Evolutionary conservation across 371 early-diverging fungal species (phyloP), one percentile per base, ranked within the genome.

Genomic region (Apophysomyces sp.): DNA sequence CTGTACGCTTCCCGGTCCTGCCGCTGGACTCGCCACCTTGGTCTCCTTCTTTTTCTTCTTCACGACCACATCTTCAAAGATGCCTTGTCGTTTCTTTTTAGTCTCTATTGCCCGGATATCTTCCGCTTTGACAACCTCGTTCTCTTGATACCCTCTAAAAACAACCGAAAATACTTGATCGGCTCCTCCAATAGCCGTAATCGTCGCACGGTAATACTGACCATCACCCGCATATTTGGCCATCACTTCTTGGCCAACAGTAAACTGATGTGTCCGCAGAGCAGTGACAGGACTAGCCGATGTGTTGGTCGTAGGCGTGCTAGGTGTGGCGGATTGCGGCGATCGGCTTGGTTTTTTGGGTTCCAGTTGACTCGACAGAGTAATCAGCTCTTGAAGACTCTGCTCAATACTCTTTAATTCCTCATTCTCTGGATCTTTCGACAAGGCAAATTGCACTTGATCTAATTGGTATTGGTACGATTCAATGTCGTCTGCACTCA

Each of bases 311-410:
- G 59, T 21, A 53, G 49, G 29, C 13, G 26, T 60, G 27, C 27
- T 31, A 57, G 40, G 51, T 15, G 56, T 27, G 36, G n/a, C 49
- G 21, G 52, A 59, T 28, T 28, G 21, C 4, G 53, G 34, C 44
- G 53, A 34, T 37, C 52, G 44, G 37, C 21, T 24, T 37, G 55
- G 4, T 40, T 36, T 63, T 36, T 58, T 40, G 21, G 62, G 44
- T 65, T 84, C 81, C 51, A 74, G 68, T 32, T 74, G 71, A 18
- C 61, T 30, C 44, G 84, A 82, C 68, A 91, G 77, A 30, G 78
- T 63, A 60, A 94, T 91, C 51, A 94, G 77, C 62, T 92, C 91
- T 51, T 74, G 77, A 36, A 94, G 77, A 76, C 90, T 90, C 34
- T 72, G 64, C 63, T 84, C 83, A 27, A 92, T 81, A 59, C 85